Evolutionary conservation across 345 rosid species (phyloP), one percentile per base, ranked within the genome.

Genomic region (Mercurialis annua): DNA sequence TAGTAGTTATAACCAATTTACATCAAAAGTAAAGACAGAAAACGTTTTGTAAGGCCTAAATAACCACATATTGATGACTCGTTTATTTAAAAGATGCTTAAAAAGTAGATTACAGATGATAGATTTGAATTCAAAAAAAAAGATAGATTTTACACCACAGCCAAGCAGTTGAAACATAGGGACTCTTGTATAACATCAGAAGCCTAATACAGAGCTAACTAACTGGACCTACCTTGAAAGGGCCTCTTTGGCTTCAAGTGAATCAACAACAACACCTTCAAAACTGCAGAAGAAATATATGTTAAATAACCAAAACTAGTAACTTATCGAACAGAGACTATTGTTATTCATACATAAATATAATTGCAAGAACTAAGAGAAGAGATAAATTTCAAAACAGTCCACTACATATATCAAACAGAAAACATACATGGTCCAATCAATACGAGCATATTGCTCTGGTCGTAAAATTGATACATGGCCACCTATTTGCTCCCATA

Each of bases 211-310:
- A 70, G 54, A 60, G 50, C 69, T 64, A 53, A 67, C 40, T 51
- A 70, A 76, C 70, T 29, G 51, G n/a, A 57, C 64, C 38, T 64
- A 90, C 98, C 97, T 87, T 76, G 93, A 84, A 76, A 92, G 76
- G 17, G 81, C 91, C 71, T 80, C 96, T 81, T 87, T 83, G 65
- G 89, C 92, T 81, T 86, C 96, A 73, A 92, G 78, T 30, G 97
- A 92, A 80, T 87, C 91, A 27, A 82, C 90, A 68, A 92, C 71
- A 72, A 92, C 77, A 71, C 96, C 94, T 83, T 92, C 94, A 85
- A 85, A 92, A 55, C 98, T 92, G 89, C 63, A 65, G 65, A 73
- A 74, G 33, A 74, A 34, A 73, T 61, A 77, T 33, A 31, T 64
- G 49, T 34, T 71, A 77, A 65, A 65, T n/a, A 72, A 62, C 61